These are phyloP conservation scores for Cystobasidium onofrii DNA, from an alignment of 768 basidiomycete genomes.

Conservation along the genomic window DNA sequence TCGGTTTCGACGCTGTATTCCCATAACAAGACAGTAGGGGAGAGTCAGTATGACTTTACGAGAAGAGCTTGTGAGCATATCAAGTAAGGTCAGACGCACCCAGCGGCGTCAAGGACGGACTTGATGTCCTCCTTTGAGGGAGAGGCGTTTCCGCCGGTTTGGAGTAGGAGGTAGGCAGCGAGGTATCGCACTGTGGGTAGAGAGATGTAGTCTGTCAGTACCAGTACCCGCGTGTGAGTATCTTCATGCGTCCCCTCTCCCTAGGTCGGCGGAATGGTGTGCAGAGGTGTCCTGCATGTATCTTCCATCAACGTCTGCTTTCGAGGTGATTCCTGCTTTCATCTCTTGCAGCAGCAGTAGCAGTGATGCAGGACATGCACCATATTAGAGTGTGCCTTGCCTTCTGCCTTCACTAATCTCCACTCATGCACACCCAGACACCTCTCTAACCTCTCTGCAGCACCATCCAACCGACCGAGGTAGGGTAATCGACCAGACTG, in stretches of 20 bases:
- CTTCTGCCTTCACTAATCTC: neutral
- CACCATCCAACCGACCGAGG: neutral
- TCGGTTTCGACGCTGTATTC: conserved; percentile 67
- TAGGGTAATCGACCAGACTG: neutral
- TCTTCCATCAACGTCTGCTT: no score
- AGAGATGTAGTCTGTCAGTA: no score
- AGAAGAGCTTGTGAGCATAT: no score
- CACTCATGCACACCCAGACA: neutral
- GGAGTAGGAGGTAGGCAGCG: conserved; percentile 76
- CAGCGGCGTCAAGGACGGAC: conserved; percentile 73
- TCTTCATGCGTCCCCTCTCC: no score
- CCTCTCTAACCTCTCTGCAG: neutral
- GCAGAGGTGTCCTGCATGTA: no score
- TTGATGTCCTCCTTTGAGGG: conserved; percentile 81
- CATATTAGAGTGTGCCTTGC: no score
- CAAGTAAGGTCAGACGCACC: conserved; percentile 34
- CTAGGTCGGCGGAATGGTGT: no score
- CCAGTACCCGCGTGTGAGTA: no score
- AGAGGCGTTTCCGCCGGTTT: conserved; percentile 79
- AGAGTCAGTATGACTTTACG: no score
- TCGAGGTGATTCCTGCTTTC: no score
- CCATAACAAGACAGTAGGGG: neutral
- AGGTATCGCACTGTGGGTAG: conserved; percentile 36
- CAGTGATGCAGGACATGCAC: no score
- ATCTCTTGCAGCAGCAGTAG: no score